Evolutionary conservation across 2,329 filamentous ascomycete species (phyloP).

Genomic region (Monilinia laxa): DNA sequence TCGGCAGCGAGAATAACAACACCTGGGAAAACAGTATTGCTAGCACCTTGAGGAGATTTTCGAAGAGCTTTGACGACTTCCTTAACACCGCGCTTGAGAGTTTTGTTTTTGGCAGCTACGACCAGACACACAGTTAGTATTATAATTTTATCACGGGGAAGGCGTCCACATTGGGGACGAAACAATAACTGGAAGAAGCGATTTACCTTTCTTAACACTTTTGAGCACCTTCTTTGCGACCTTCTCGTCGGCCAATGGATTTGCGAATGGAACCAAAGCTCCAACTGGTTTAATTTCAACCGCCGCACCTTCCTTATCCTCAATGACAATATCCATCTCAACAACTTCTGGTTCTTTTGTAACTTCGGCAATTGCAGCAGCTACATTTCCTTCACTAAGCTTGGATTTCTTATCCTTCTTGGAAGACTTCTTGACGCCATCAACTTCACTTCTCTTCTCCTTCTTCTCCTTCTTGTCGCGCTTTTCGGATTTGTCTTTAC

Average conservation of each 20-base stretch:
- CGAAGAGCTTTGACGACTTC: constrained; percentile 98
- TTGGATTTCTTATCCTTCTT: constrained; percentile 45
- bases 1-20: constrained; percentile 93
- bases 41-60: constrained; percentile 75
- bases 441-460: constrained; percentile 58
- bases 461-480: constrained; percentile 61
- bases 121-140: constrained; percentile 27
- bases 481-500: constrained; percentile 39
- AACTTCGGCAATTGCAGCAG: constrained; percentile 63
- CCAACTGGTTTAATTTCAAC: constrained; percentile 49
- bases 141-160: not conserved
- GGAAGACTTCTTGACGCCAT: constrained; percentile 46
- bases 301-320: constrained; percentile 43
- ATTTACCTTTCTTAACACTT: constrained; percentile 57
- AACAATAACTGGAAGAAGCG: constrained; percentile 10
- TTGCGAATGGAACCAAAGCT: constrained; percentile 79
- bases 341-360: constrained; percentile 54
- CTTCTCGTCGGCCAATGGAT: constrained; percentile 79
- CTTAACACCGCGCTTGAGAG: constrained; percentile 96
- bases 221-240: constrained; percentile 65
- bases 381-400: constrained; percentile 50
- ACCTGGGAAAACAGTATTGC: constrained; percentile 62
- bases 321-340: constrained; percentile 45
- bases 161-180: not conserved
- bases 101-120: constrained; percentile 88